Conservation (phyloP, 495 filamentous ascomycete species). For the Daldinia decipiens region DNA sequence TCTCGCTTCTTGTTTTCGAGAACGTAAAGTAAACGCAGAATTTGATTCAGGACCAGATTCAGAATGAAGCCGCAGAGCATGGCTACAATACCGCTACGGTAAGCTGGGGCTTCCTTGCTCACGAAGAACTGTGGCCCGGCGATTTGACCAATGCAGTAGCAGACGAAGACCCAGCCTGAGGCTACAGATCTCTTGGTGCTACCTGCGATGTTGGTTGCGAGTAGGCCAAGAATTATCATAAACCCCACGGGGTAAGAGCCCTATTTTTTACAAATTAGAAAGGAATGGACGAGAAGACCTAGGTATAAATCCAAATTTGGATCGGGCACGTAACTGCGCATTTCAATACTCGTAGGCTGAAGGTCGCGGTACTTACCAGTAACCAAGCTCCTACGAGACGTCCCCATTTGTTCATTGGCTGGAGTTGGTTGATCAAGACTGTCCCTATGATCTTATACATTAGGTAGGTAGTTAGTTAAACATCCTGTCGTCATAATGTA, state of each 20-base stretch:
- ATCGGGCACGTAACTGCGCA: background rate
- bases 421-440: constrained; percentile 37
- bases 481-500: no score
- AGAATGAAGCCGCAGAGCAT: constrained; percentile 42
- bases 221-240: constrained; percentile 38
- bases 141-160: constrained; percentile 50
- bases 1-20: constrained; percentile 43
- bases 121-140: constrained; percentile 46
- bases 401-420: constrained; percentile 29
- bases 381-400: constrained; percentile 39
- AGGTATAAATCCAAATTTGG: background rate
- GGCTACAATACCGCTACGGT: constrained; percentile 34
- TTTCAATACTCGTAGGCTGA: background rate
- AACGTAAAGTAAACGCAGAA: constrained; percentile 36
- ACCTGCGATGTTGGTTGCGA: constrained; percentile 46
- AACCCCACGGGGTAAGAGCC: constrained; percentile 36
- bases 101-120: constrained; percentile 28
- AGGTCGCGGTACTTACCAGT: constrained; percentile 24
- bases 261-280: constrained; percentile 8
- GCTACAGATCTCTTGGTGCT: constrained; percentile 49
- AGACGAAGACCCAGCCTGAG: constrained; percentile 47
- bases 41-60: constrained; percentile 38
- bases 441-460: constrained; percentile 36
- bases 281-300: background rate
- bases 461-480: background rate